A percentile compares a stretch with the other conserved stretches of the same genome.
phyloP scores from a whole-genome alignment of 2,329 filamentous ascomycete genomes.

The Aureobasidium sp. region DNA sequence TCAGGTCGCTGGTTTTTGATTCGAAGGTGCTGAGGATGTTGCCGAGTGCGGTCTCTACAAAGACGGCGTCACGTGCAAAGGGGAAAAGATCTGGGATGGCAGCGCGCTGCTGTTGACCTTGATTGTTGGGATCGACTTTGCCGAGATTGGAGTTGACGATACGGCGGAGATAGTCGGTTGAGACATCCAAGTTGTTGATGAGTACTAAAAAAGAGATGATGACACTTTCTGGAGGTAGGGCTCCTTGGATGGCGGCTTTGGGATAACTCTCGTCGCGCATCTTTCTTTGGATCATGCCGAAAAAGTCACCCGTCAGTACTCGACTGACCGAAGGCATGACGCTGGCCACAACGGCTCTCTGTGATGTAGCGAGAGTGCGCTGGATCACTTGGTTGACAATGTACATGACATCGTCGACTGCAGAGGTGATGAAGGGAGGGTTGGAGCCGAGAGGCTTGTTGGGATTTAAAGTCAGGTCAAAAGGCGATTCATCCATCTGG shows the following conservation, averaged over 20 bases:
- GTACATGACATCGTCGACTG: constrained; percentile 98
- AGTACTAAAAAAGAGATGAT: constrained; percentile 85
- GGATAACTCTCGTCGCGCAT: constrained; percentile 97
- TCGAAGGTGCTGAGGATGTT: constrained; percentile 64
- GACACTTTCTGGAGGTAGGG: constrained; percentile 76
- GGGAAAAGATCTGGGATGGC: constrained; percentile 55
- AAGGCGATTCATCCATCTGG: constrained; percentile 82
- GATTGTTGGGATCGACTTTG: constrained; percentile 12
- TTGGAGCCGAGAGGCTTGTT: constrained; percentile 64
- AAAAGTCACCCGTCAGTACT: constrained; percentile 79
- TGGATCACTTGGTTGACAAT: constrained; percentile 90
- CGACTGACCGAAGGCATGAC: constrained; percentile 71
- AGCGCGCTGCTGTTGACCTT: constrained; percentile 28
- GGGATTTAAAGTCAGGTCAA: constrained; percentile 67
- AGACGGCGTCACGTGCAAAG: constrained; percentile 63
- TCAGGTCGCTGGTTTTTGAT: constrained; percentile 68
- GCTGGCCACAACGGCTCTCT: constrained; percentile 65
- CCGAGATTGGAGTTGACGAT: constrained; percentile 65
- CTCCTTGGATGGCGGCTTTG: constrained; percentile 65
- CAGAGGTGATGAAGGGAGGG: constrained; percentile 84
- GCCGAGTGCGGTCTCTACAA: constrained; percentile 59
- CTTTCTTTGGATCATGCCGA: constrained; percentile 93
- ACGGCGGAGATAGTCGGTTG: constrained; percentile 80
- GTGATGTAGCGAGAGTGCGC: constrained; percentile 76
- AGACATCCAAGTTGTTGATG: constrained; percentile 90